phyloP scores from a whole-genome alignment of 805 yeast species.

The Candida mattraensis region DNA sequence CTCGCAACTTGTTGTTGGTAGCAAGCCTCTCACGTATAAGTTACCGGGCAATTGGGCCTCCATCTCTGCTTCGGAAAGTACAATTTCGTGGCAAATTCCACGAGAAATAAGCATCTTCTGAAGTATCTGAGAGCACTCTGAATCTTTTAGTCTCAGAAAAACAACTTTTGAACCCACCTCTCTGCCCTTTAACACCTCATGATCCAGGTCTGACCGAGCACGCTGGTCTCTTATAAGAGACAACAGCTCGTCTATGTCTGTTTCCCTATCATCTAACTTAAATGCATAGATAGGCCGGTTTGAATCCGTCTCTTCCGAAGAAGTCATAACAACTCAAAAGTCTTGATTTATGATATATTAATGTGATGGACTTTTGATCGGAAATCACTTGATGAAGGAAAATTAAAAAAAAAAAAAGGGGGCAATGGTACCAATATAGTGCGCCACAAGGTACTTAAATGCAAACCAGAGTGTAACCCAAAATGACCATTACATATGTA shows the following conservation, averaged over 20 bases:
- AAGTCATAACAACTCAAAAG: conserved; percentile 10
- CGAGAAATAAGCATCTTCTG: conserved; percentile 12
- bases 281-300: conserved; percentile 6
- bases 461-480: no score
- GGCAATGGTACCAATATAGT: no score
- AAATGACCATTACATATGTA: no score
- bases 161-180: conserved; percentile 9
- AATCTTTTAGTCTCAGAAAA: conserved; percentile 20
- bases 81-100: conserved; percentile 16
- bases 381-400: conserved; percentile 1
- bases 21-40: conserved; percentile 52
- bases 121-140: conserved; percentile 17
- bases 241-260: conserved; percentile 17
- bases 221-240: conserved; percentile 17
- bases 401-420: conserved; percentile 3
- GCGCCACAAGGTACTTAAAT: no score
- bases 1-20: conserved; percentile 38
- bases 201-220: conserved; percentile 12
- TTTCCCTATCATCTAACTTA: conserved; percentile 10
- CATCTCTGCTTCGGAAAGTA: conserved; percentile 19
- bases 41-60: conserved; percentile 47
- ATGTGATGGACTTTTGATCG: neutral
- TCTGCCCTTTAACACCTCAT: conserved; percentile 22
- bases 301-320: conserved; percentile 20
- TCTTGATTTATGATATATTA: conserved; percentile 3